These are phyloP conservation scores for Dryadomyces sulphureus DNA, from an alignment of 2,329 filamentous ascomycete genomes.

Conservation along the genomic window DNA sequence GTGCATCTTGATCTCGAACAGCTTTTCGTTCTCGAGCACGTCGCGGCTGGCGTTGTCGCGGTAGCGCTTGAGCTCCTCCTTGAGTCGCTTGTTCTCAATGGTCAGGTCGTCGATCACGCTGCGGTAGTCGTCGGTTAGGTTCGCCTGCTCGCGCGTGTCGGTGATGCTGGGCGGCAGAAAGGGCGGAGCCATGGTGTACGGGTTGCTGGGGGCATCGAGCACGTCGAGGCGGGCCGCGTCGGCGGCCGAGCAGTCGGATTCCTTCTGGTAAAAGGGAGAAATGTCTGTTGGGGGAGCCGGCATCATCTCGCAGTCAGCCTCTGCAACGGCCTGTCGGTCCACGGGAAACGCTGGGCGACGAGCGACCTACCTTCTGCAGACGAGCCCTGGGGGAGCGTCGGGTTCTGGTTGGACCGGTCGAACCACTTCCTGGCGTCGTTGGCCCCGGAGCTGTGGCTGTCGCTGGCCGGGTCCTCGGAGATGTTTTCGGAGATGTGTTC, in stretches of 20 bases:
- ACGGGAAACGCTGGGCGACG: too few species aligned
- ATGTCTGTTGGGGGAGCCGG: slow-evolving; percentile 23
- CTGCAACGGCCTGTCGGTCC: not conserved
- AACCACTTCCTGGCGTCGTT: slow-evolving; percentile 42
- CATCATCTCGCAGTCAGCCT: not conserved
- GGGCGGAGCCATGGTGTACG: not conserved
- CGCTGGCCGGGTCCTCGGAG: slow-evolving; percentile 16
- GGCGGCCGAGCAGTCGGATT: slow-evolving; percentile 36
- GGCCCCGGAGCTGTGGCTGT: slow-evolving; percentile 30
- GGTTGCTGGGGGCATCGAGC: not conserved
- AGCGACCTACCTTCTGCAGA: slow-evolving; percentile 27
- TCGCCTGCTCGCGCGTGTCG: slow-evolving; percentile 30
- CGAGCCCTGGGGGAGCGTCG: slow-evolving; percentile 25
- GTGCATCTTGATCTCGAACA: slow-evolving; percentile 74
- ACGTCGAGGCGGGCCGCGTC: not conserved
- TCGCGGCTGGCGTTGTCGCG: slow-evolving; percentile 47
- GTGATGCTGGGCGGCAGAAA: slow-evolving; percentile 4
- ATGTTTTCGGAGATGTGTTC: not conserved
- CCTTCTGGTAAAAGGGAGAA: slow-evolving; percentile 40
- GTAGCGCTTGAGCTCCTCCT: slow-evolving; percentile 56
- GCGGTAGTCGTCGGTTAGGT: slow-evolving; percentile 59
- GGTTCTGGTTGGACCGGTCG: slow-evolving; percentile 35
- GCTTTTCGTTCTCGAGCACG: slow-evolving; percentile 56
- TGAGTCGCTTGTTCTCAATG: slow-evolving; percentile 66
- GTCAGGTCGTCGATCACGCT: slow-evolving; percentile 82